These are phyloP conservation scores for Geoglossum glabrum DNA, from an alignment of 495 filamentous ascomycete species.

Conservation along the genomic window DNA sequence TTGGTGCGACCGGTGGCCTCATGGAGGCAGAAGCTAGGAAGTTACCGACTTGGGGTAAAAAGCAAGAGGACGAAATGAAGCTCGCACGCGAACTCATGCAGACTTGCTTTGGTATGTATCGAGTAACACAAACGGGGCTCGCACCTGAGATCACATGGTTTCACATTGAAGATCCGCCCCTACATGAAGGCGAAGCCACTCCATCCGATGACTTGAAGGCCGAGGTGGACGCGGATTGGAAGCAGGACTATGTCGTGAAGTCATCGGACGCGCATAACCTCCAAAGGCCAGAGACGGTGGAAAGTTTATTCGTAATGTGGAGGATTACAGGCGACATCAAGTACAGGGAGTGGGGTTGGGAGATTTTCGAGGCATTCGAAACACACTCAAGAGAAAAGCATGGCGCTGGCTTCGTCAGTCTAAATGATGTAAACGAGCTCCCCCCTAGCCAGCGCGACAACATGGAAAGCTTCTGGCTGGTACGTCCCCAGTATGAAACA, in stretches of 20 bases:
- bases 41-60: constrained; percentile 45
- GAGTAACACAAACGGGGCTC: constrained; percentile 65
- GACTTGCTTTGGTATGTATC: constrained; percentile 96
- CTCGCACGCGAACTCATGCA: constrained; percentile 81
- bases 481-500: constrained; percentile 26
- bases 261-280: constrained; percentile 66
- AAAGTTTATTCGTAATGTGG: constrained; percentile 96
- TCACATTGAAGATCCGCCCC: constrained; percentile 42
- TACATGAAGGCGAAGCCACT: constrained; percentile 29
- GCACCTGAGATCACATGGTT: constrained; percentile 89
- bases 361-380: constrained; percentile 88
- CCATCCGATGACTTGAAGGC: constrained; percentile 24
- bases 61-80: constrained; percentile 69
- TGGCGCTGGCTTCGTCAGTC: constrained; percentile 53
- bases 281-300: constrained; percentile 89
- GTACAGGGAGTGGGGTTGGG: constrained; percentile 95
- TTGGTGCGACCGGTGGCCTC: constrained; percentile 64
- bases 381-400: constrained; percentile 59
- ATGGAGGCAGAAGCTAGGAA: constrained; percentile 55
- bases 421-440: constrained; percentile 51
- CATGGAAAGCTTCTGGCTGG: constrained; percentile 93
- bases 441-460: constrained; percentile 51
- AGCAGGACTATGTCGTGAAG: constrained; percentile 59
- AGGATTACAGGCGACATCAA: constrained; percentile 80
- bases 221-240: constrained; percentile 37